Base-by-base conservation (phyloP, 2,329 filamentous ascomycete species). In the Pseudocercospora eumusae region DNA sequence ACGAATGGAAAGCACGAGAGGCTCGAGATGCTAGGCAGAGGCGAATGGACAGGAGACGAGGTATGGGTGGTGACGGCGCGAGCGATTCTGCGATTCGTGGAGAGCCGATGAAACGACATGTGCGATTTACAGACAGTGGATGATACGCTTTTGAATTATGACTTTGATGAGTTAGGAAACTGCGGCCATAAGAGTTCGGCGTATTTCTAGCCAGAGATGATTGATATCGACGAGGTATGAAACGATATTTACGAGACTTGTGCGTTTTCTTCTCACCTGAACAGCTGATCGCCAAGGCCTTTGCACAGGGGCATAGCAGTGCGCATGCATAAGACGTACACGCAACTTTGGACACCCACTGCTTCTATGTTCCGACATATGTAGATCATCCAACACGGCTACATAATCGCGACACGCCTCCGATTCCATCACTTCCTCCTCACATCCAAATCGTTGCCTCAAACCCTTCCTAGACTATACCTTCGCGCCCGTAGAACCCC, bases 1-100 rank as follows among this genome's bases (percentile, higher is more conserved):
- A 78, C 28, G 84, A 86, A 57, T 88, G 84, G 83, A 83, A 81
- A 68, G 79, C 76, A 44, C 77, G 86, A 42, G 85, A 88, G 71
- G 82, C 83, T 21, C 76, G 79, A 60, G 86, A 88, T 70, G 85
- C 84, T 31, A 77, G 86, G 65, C 81, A 84, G 64, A 81, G 78
- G 69, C 77, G 86, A 66, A 80, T 80, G 64, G 83, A 86, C 68
- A 77, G 81, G 67, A 78, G 84, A 66, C 21, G 61, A 10, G 23
- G 54, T 9, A 27, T 44, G 21, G 61, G 60, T 25, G 62, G 58
- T 11, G 47, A 28, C n/a, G 57, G 21, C 18, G 33, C 36, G 47
- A 61, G 45, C 58, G 60, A 58, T 20, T 42, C 50, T 7, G 36
- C n/a, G 36, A 40, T 3, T 18, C 33, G 40, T 42, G 61, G 54